A percentile compares a stretch with the other conserved stretches of the same genome.
Conservation (phyloP, 2,329 filamentous ascomycete species). For the Seiridium unicorne region DNA sequence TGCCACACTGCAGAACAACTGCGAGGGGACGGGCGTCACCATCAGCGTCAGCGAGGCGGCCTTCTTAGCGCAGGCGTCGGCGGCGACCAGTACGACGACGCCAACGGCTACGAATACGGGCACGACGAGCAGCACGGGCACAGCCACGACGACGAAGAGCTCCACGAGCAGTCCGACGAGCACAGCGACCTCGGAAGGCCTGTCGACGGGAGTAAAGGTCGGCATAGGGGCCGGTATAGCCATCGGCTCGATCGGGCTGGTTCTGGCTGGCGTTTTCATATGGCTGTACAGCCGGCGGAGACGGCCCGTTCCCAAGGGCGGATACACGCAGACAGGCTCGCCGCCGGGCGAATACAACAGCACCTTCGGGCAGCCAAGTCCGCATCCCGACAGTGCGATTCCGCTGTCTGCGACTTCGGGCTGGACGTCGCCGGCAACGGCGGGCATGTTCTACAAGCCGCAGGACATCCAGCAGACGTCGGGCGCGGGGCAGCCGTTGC, state of each 20-base stretch:
- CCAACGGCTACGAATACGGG: conserved; percentile 5
- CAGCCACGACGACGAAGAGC: conserved; percentile 13
- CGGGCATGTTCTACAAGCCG: conserved; percentile 1
- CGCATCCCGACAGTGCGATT: background rate
- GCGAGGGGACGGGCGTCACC: conserved; percentile 40
- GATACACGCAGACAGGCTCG: background rate
- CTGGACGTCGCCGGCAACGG: background rate
- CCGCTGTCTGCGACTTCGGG: background rate
- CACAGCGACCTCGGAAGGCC: conserved; percentile 14
- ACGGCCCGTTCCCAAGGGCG: background rate
- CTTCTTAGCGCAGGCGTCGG: conserved; percentile 34
- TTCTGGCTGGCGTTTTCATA: conserved; percentile 25
- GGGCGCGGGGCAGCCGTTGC: conserved; percentile 7
- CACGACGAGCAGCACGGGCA: conserved; percentile 13
- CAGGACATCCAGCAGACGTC: background rate
- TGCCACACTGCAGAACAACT: conserved; percentile 40
- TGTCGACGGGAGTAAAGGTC: conserved; percentile 35
- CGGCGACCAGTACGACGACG: conserved; percentile 13
- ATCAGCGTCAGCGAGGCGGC: conserved; percentile 38
- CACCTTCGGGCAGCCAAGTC: background rate
- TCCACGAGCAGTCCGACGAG: conserved; percentile 13
- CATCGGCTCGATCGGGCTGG: conserved; percentile 21
- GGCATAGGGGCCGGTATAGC: conserved; percentile 38
- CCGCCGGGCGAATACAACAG: background rate
- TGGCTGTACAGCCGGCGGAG: conserved; percentile 19